Evolutionary conservation across 2,329 filamentous ascomycete species (phyloP).

Genomic region (Aspergillus ochraceoroseus): DNA sequence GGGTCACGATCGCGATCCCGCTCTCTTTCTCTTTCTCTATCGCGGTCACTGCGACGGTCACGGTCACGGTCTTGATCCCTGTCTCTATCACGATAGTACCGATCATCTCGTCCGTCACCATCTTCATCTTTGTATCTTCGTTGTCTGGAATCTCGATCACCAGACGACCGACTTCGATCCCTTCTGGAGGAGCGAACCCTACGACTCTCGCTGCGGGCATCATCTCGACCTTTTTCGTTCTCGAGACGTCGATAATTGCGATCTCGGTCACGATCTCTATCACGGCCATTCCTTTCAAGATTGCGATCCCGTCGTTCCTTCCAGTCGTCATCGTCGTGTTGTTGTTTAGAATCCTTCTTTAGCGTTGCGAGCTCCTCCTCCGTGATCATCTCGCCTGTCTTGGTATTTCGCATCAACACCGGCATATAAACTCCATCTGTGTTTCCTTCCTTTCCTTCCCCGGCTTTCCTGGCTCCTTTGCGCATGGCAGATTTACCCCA

Average conservation of each 20-base stretch:
- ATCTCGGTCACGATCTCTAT: conserved; percentile 29
- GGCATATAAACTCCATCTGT: conserved; percentile 55
- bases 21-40: conserved; percentile 32
- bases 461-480: conserved; percentile 54
- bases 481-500: conserved; percentile 65
- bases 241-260: conserved; percentile 33
- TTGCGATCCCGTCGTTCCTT: conserved; percentile 45
- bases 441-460: conserved; percentile 40
- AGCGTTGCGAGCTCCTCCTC: conserved; percentile 56
- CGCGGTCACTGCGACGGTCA: conserved; percentile 19
- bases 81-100: conserved; percentile 29
- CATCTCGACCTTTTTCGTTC: conserved; percentile 30
- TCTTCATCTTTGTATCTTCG: conserved; percentile 39
- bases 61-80: conserved; percentile 31
- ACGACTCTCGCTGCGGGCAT: conserved; percentile 35
- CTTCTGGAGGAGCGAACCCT: conserved; percentile 38
- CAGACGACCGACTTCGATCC: conserved; percentile 35
- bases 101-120: conserved; percentile 31
- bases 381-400: conserved; percentile 58
- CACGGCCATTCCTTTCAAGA: conserved; percentile 38
- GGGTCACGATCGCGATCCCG: conserved; percentile 30
- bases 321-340: conserved; percentile 43
- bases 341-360: conserved; percentile 48
- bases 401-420: conserved; percentile 56
- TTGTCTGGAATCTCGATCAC: conserved; percentile 35